Percentiles rank a stretch among this genome's conserved stretches.
Conservation (phyloP, 2,329 filamentous ascomycete genomes). For the Talaromyces amestolkiae region DNA sequence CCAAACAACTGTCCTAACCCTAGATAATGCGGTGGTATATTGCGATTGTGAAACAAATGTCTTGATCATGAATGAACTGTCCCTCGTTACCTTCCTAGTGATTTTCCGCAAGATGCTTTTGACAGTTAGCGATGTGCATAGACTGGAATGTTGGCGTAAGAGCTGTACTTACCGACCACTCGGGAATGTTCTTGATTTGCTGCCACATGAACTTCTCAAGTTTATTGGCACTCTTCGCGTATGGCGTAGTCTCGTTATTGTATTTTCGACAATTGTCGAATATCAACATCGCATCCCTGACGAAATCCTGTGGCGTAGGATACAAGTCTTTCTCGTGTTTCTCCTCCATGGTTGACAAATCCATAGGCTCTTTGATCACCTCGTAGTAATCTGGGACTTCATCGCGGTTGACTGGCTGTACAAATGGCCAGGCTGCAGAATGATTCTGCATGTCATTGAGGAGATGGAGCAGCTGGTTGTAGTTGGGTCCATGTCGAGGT, state of each 20-base stretch:
- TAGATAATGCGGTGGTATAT: constrained; percentile 8
- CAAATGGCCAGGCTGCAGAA: constrained; percentile 89
- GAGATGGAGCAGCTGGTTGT: constrained; percentile 87
- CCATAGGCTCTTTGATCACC: constrained; percentile 97
- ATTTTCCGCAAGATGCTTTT: constrained; percentile 40
- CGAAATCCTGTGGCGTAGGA: constrained; percentile 85
- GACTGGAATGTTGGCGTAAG: neutral
- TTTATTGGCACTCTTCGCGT: constrained; percentile 92
- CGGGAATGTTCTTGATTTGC: constrained; percentile 85
- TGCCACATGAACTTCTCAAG: constrained; percentile 94
- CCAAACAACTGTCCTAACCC: neutral
- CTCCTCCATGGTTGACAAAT: constrained; percentile 89
- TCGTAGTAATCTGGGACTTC: constrained; percentile 99
- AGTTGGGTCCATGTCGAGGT: constrained; percentile 92
- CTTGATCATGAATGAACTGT: neutral
- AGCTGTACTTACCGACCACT: constrained; percentile 67
- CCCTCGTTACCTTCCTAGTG: constrained; percentile 11
- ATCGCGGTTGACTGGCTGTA: constrained; percentile 88
- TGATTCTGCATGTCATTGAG: constrained; percentile 96
- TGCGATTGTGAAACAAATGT: constrained; percentile 8
- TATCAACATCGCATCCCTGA: constrained; percentile 81
- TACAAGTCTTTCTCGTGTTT: constrained; percentile 95
- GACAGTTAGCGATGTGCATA: constrained; percentile 16
- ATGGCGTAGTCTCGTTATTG: constrained; percentile 92
- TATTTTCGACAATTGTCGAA: constrained; percentile 95